These are phyloP conservation scores for Beauveria sp. DNA, from an alignment of 2,329 filamentous ascomycete species.

Conservation along the genomic window DNA sequence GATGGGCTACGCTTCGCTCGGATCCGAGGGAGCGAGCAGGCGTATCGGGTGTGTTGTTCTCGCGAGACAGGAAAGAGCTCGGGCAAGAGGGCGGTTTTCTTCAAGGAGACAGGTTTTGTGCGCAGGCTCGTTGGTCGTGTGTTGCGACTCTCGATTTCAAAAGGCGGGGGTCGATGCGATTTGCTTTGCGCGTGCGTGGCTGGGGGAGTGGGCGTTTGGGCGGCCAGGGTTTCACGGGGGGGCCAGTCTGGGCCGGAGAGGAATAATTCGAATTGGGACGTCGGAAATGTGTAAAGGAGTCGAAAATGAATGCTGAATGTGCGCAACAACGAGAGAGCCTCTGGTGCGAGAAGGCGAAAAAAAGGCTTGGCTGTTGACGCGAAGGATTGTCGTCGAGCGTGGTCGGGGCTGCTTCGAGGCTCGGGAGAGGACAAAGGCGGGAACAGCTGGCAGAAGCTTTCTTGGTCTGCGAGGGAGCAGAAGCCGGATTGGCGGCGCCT, in stretches of 20 bases:
- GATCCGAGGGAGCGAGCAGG: background rate
- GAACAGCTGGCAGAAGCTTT: background rate
- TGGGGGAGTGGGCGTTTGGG: background rate
- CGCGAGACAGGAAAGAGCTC: background rate
- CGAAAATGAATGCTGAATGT: background rate
- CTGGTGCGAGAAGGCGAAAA: background rate
- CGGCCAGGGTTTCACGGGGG: too few species aligned
- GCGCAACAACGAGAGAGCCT: background rate
- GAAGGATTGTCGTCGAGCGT: background rate
- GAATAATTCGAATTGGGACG: too few species aligned
- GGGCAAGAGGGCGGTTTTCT: background rate
- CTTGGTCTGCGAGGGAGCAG: background rate
- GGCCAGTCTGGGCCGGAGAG: too few species aligned
- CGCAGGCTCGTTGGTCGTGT: too few species aligned
- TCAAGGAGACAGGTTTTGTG: too few species aligned
- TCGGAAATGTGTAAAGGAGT: background rate
- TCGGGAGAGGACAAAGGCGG: background rate
- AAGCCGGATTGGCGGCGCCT: background rate
- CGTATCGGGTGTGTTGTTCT: background rate
- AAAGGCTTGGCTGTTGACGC: background rate
- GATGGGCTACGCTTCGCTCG: constrained; percentile 3
- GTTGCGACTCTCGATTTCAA: background rate
- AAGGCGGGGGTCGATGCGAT: background rate
- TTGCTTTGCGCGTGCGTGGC: background rate
- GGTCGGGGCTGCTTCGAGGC: background rate